These are phyloP conservation scores for Talaromyces sp. DNA, from an alignment of 2,329 filamentous ascomycete genomes.

Conservation along the genomic window DNA sequence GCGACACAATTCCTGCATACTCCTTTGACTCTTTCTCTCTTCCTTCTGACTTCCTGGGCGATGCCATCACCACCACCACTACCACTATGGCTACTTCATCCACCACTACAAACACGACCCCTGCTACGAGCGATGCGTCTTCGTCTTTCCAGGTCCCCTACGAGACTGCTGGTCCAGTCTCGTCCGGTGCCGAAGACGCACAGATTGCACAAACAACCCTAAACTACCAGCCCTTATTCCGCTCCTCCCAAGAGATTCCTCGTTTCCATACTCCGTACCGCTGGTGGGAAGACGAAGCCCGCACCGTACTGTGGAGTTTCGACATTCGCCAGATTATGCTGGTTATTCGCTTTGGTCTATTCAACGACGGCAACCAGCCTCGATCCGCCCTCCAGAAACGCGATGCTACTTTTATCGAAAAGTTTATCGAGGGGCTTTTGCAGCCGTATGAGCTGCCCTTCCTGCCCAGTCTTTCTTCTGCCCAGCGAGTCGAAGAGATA, in stretches of 20 bases:
- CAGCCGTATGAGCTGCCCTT: slow-evolving; percentile 21
- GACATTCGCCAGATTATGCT: slow-evolving; percentile 30
- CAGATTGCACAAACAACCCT: slow-evolving; percentile 15
- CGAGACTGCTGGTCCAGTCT: slow-evolving; percentile 2
- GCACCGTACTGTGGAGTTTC: slow-evolving; percentile 33
- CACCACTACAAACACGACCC: not conserved
- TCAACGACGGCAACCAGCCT: slow-evolving; percentile 28
- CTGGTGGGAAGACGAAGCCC: slow-evolving; percentile 39
- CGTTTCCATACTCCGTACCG: slow-evolving; percentile 26
- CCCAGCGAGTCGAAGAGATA: slow-evolving; percentile 36
- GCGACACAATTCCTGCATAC: not conserved
- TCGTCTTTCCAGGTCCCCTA: slow-evolving; percentile 9
- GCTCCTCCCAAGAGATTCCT: slow-evolving; percentile 23
- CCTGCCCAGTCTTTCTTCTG: slow-evolving; percentile 24
- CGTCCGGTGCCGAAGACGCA: not conserved
- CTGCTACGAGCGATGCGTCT: slow-evolving; percentile 3
- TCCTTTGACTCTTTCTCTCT: slow-evolving; percentile 3
- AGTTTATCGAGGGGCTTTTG: slow-evolving; percentile 25
- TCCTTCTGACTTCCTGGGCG: not conserved
- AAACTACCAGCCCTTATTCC: slow-evolving; percentile 26
- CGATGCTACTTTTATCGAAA: slow-evolving; percentile 26
- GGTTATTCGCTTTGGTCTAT: slow-evolving; percentile 33
- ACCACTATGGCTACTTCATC: not conserved
- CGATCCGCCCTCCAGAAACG: slow-evolving; percentile 29
- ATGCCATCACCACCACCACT: not conserved